Evolutionary conservation across 495 filamentous ascomycete genomes (phyloP).

Genomic region (Penicillium bialowiezense): DNA sequence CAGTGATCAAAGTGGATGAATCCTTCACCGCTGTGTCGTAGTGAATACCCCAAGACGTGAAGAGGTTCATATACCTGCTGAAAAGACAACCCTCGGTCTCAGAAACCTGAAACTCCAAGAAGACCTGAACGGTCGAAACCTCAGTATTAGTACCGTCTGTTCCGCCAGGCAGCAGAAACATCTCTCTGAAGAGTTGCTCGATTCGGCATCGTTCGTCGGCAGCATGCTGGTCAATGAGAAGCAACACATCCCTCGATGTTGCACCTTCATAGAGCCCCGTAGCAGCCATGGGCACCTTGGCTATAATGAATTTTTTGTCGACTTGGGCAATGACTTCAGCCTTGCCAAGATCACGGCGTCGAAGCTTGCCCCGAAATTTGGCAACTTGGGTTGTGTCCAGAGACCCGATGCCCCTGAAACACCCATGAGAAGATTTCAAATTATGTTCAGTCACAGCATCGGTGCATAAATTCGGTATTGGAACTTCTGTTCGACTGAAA

Average conservation of each 20-base stretch:
- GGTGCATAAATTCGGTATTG: constrained; percentile 39
- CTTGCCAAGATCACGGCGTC: constrained; percentile 57
- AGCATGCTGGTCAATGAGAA: constrained; percentile 92
- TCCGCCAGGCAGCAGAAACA: constrained; percentile 17
- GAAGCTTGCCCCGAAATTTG: constrained; percentile 56
- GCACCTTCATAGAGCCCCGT: neutral
- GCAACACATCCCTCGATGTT: constrained; percentile 40
- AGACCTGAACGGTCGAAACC: constrained; percentile 33
- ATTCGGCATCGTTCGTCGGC: constrained; percentile 86
- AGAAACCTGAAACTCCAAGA: constrained; percentile 61
- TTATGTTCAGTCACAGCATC: neutral
- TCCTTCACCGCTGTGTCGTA: constrained; percentile 41
- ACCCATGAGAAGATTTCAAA: neutral
- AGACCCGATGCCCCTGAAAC: constrained; percentile 10
- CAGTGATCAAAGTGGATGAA: constrained; percentile 33
- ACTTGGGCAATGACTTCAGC: constrained; percentile 77
- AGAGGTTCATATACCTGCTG: constrained; percentile 48
- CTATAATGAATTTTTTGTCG: constrained; percentile 85
- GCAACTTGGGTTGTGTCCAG: constrained; percentile 18
- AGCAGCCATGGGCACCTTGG: constrained; percentile 42
- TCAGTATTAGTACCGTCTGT: neutral
- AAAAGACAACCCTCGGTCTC: constrained; percentile 57
- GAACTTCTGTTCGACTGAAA: constrained; percentile 52
- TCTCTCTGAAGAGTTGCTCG: constrained; percentile 61
- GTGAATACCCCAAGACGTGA: constrained; percentile 68